A percentile compares a stretch with the other conserved stretches of the same genome.
These are phyloP conservation scores for Batkoa obscura DNA, from an alignment of 371 early-diverging fungal species.

Conservation along the genomic window DNA sequence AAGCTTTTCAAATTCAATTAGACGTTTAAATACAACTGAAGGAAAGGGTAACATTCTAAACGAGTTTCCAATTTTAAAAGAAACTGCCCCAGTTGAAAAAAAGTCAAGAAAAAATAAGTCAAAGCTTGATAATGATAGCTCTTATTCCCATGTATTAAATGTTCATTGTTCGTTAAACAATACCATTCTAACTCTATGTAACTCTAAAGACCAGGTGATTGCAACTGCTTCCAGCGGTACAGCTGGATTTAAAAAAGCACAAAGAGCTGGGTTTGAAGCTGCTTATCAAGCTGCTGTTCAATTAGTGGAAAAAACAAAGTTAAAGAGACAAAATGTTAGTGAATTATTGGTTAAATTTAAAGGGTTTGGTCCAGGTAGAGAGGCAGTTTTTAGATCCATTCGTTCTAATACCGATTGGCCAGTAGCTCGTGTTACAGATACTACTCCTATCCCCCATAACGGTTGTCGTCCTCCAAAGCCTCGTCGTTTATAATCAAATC, in stretches of 20 bases:
- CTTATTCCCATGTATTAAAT: constrained; percentile 28
- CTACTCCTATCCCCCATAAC: constrained; percentile 79
- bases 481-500: constrained; percentile 47
- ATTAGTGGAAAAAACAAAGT: constrained; percentile 40
- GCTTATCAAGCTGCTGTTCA: constrained; percentile 79
- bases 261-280: constrained; percentile 76
- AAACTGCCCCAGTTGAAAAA: too few relatives aligned
- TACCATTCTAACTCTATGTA: constrained; percentile 70
- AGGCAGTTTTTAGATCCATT: constrained; percentile 78
- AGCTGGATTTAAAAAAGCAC: constrained; percentile 74
- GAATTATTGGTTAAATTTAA: constrained; percentile 62
- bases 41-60: too few relatives aligned
- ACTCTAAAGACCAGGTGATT: constrained; percentile 44
- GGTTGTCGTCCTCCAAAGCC: constrained; percentile 88
- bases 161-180: constrained; percentile 73
- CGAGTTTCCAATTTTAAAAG: too few relatives aligned
- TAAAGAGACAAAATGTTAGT: constrained; percentile 34
- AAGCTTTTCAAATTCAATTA: too few relatives aligned
- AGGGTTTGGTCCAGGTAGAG: constrained; percentile 84
- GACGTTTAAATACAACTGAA: too few relatives aligned
- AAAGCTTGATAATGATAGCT: too few relatives aligned
- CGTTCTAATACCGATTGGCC: constrained; percentile 44
- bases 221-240: constrained; percentile 60
- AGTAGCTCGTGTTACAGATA: constrained; percentile 59
- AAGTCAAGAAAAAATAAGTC: too few relatives aligned